Evolutionary conservation across 116 monocot genomes (phyloP).

Genomic region (Zostera marina): DNA sequence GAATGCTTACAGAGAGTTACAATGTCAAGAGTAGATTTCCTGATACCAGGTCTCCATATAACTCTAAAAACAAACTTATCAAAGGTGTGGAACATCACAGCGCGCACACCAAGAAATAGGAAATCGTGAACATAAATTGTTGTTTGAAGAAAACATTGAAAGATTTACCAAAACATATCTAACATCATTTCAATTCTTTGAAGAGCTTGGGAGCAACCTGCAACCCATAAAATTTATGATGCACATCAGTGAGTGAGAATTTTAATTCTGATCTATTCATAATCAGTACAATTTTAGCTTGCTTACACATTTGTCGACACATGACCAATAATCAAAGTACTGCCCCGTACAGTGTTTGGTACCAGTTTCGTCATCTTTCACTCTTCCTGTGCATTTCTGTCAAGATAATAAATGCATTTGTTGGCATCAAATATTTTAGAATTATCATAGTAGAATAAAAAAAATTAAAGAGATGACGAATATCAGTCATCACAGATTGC

Average conservation of each 20-base stretch:
- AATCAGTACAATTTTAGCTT: neutral
- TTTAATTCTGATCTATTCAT: no score
- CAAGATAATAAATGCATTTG: neutral
- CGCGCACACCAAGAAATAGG: no score
- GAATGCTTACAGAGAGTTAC: no score
- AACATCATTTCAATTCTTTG: constrained; percentile 26
- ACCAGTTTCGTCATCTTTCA: constrained; percentile 45
- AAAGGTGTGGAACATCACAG: no score
- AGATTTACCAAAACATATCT: no score
- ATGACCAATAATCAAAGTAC: constrained; percentile 67
- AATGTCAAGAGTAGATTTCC: no score
- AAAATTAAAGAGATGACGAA: neutral
- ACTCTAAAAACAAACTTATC: no score
- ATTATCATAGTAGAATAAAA: neutral
- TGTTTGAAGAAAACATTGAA: no score
- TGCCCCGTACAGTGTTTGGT: constrained; percentile 76
- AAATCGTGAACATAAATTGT: no score
- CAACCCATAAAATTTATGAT: neutral
- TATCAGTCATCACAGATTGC: no score
- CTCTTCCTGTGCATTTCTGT: constrained; percentile 50
- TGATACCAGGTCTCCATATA: no score
- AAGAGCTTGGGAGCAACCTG: constrained; percentile 49
- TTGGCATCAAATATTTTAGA: neutral
- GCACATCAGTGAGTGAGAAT: no score
- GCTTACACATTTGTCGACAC: constrained; percentile 63